Percentiles rank a stretch among this genome's conserved stretches.
Evolutionary conservation across 768 basidiomycete species (phyloP).

Genomic region (Suillus tomentosus): DNA sequence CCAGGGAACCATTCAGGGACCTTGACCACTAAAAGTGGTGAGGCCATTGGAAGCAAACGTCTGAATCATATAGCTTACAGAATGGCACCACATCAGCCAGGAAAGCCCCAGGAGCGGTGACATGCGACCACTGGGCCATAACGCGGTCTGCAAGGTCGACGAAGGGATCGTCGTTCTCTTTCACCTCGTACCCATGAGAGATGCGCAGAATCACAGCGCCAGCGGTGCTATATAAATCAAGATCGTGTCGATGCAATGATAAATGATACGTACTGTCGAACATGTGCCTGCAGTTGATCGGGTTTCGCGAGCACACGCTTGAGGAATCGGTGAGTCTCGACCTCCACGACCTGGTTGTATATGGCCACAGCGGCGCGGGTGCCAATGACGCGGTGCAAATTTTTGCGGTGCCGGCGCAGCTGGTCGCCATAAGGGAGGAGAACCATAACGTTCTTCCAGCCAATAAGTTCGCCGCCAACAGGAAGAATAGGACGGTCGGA

Average conservation of each 20-base stretch:
- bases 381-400: constrained; percentile 43
- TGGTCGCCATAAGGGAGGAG: constrained; percentile 42
- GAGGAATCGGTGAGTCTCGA: constrained; percentile 46
- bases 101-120: constrained; percentile 48
- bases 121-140: constrained; percentile 50
- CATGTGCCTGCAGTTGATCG: constrained; percentile 36
- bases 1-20: constrained; percentile 63
- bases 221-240: constrained; percentile 39
- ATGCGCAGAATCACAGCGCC: constrained; percentile 55
- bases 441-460: constrained; percentile 35
- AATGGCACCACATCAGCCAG: constrained; percentile 57
- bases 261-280: constrained; percentile 39
- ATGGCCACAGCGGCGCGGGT: constrained; percentile 36
- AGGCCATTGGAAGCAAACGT: neutral
- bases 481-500: constrained; percentile 61
- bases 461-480: constrained; percentile 39
- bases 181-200: constrained; percentile 58
- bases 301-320: constrained; percentile 41
- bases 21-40: constrained; percentile 34
- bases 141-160: constrained; percentile 52
- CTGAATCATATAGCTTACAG: constrained; percentile 21
- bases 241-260: neutral
- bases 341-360: constrained; percentile 40
- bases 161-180: constrained; percentile 52
- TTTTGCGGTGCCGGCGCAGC: constrained; percentile 44